Evolutionary conservation across 345 rosid genomes (phyloP).

Genomic region (Populus euphratica): DNA sequence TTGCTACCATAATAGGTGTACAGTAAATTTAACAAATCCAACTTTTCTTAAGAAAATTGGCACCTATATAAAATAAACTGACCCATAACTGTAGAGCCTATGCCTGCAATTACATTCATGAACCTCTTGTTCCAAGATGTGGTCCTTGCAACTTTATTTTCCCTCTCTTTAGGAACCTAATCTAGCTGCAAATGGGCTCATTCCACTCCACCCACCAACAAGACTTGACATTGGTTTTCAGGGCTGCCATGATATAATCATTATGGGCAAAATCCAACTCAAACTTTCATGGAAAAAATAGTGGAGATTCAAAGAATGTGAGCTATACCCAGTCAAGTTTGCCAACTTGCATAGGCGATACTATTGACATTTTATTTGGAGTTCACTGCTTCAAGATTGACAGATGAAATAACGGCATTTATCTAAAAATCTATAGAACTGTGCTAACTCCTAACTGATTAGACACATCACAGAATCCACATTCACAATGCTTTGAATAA

Average conservation of each 20-base stretch:
- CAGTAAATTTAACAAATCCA: neutral
- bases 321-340: neutral
- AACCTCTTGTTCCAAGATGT: neutral
- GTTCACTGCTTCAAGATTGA: neutral
- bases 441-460: neutral
- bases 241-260: constrained; percentile 1
- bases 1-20: neutral
- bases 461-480: neutral
- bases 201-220: constrained; percentile 9
- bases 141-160: neutral
- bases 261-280: neutral
- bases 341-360: neutral
- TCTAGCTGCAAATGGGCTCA: constrained; percentile 3
- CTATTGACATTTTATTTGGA: neutral
- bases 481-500: neutral
- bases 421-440: neutral
- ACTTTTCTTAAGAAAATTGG: neutral
- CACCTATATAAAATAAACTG: neutral
- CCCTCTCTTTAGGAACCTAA: neutral
- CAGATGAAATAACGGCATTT: neutral
- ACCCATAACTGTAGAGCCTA: neutral
- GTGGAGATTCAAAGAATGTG: constrained; percentile 9
- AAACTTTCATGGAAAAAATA: neutral
- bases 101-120: neutral
- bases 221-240: constrained; percentile 4